Conservation (phyloP, 805 yeast genomes). For the Wickerhamomyces kurtzmanii region DNA sequence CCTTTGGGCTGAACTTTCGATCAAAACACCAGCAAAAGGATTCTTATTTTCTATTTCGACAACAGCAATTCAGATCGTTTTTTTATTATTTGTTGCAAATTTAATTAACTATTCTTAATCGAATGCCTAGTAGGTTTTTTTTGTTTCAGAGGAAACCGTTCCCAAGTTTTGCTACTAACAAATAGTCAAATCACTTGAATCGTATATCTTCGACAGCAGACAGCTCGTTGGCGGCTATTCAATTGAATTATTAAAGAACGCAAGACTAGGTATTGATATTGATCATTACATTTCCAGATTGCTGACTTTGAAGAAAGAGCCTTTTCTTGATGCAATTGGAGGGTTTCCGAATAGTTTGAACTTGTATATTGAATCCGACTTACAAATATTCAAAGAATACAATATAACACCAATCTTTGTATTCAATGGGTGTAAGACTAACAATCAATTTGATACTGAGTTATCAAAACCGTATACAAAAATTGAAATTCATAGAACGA, state of each 20-base stretch:
- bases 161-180: too few species aligned
- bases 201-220: conserved; percentile 59
- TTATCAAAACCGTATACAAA: conserved; percentile 21
- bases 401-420: conserved; percentile 75
- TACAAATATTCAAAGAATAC: conserved; percentile 46
- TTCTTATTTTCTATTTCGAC: too few species aligned
- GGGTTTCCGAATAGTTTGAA: conserved; percentile 65
- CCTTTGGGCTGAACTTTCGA: too few species aligned
- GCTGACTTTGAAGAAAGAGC: conserved; percentile 53
- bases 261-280: conserved; percentile 77
- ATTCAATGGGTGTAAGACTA: conserved; percentile 52
- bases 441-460: conserved; percentile 24
- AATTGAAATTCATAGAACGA: conserved; percentile 28
- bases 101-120: too few species aligned
- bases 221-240: conserved; percentile 52
- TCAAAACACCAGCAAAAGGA: too few species aligned
- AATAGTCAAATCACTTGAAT: conserved; percentile 50
- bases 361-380: conserved; percentile 48
- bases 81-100: too few species aligned
- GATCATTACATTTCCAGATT: conserved; percentile 65
- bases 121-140: too few species aligned
- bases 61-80: too few species aligned
- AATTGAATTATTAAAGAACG: conserved; percentile 51
- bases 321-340: conserved; percentile 66
- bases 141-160: too few species aligned